Percentiles rank a stretch among this genome's conserved stretches.
These are phyloP conservation scores for Epichloe uncinata DNA, from an alignment of 2,329 filamentous ascomycete genomes.

Conservation along the genomic window DNA sequence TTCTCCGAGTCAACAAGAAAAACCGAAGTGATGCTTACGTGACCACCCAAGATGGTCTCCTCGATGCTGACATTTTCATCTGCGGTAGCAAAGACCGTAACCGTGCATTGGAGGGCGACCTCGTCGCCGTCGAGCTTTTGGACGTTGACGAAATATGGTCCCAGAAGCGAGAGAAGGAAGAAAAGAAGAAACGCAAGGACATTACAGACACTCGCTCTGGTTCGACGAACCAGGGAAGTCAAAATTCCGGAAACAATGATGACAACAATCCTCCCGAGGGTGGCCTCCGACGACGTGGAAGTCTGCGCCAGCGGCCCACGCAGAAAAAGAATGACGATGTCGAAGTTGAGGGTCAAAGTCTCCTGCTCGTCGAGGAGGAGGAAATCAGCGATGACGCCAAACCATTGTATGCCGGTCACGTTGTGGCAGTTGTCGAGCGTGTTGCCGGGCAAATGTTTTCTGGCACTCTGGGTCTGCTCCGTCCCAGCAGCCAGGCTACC, in stretches of 20 bases:
- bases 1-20: conserved; percentile 98
- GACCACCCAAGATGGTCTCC: conserved; percentile 69
- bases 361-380: conserved; percentile 93
- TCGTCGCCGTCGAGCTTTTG: conserved; percentile 89
- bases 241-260: conserved; percentile 48
- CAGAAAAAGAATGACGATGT: conserved; percentile 99
- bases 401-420: conserved; percentile 89
- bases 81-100: conserved; percentile 99
- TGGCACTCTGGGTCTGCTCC: conserved; percentile 81
- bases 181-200: conserved; percentile 99
- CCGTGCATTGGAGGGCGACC: conserved; percentile 86
- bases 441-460: conserved; percentile 99
- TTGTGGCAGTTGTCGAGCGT: conserved; percentile 94
- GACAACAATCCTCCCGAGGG: conserved; percentile 57
- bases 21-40: conserved; percentile 98
- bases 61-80: conserved; percentile 98
- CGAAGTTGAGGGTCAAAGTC: conserved; percentile 93
- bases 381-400: conserved; percentile 98
- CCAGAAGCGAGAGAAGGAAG: conserved; percentile 98
- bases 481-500: conserved; percentile 93
- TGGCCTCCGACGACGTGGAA: conserved; percentile 82
- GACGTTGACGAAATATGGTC: conserved; percentile 98
- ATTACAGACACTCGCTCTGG: conserved; percentile 81
- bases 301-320: conserved; percentile 87
- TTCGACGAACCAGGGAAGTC: conserved; percentile 58